Conservation (phyloP, 257 asterid genomes). For the Solanum rostratum region DNA sequence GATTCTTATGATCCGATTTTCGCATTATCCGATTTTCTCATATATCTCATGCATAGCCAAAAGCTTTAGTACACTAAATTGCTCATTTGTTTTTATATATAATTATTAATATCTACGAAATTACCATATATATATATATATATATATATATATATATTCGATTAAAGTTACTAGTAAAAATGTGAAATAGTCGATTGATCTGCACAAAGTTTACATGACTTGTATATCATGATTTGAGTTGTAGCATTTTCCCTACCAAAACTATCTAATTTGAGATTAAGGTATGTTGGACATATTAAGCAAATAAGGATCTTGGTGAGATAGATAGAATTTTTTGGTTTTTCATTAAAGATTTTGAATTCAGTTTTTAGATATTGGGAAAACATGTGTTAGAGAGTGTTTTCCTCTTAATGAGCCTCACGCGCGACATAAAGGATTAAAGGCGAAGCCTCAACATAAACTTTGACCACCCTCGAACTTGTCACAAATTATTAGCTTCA, state of each 20-base stretch:
- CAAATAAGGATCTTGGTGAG: background rate
- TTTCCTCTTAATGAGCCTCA: background rate
- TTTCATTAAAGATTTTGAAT: background rate
- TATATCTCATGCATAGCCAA: no score
- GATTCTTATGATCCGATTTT: no score
- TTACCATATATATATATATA: no score
- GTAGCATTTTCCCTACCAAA: background rate
- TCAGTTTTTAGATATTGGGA: background rate
- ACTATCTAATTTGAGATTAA: background rate
- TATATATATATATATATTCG: no score
- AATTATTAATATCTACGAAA: no score
- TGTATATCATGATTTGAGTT: background rate
- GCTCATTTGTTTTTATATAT: no score
- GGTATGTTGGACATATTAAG: background rate
- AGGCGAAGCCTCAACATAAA: background rate
- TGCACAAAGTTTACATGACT: background rate
- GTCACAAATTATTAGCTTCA: no score
- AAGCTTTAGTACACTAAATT: no score
- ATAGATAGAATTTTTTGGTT: fast-evolving
- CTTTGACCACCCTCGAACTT: no score
- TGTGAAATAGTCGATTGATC: no score
- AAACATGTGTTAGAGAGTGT: background rate
- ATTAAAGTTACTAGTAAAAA: no score
- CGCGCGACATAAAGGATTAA: background rate
- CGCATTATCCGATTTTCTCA: no score